Percentiles rank a stretch among this genome's conserved stretches.
These are phyloP conservation scores for Akanthomyces muscarius DNA, from an alignment of 2,329 filamentous ascomycete genomes.

Conservation along the genomic window DNA sequence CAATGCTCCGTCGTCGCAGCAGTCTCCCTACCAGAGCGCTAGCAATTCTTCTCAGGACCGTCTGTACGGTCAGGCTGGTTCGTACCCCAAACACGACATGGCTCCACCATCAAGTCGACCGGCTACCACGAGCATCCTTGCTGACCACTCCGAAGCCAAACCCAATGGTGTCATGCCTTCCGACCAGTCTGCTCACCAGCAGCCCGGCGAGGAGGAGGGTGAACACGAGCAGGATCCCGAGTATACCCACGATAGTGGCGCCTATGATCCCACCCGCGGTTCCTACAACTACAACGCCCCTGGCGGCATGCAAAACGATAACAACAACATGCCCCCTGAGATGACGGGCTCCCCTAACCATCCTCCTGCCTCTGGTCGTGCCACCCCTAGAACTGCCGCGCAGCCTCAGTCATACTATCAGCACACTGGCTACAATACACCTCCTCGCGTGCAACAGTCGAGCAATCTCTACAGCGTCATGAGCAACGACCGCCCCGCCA, in stretches of 20 bases:
- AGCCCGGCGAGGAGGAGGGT: conserved; percentile 61
- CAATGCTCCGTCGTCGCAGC: conserved; percentile 63
- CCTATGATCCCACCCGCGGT: conserved; percentile 67
- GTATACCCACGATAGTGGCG: conserved; percentile 78
- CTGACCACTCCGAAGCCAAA: conserved; percentile 61
- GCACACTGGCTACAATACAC: conserved; percentile 68
- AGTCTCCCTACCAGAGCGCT: conserved; percentile 66
- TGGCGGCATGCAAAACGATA: conserved; percentile 61
- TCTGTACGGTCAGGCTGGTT: conserved; percentile 63
- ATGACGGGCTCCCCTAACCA: conserved; percentile 78
- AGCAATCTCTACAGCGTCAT: conserved; percentile 89
- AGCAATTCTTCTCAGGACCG: conserved; percentile 56
- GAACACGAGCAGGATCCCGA: conserved; percentile 75
- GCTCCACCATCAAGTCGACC: conserved; percentile 68
- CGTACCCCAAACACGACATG: conserved; percentile 84
- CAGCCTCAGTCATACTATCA: conserved; percentile 72
- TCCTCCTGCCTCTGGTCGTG: conserved; percentile 75
- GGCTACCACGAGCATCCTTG: conserved; percentile 52
- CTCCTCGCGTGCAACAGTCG: conserved; percentile 65
- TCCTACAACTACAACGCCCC: conserved; percentile 76
- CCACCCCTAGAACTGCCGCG: conserved; percentile 76
- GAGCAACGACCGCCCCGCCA: conserved; percentile 67
- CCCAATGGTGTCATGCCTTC: conserved; percentile 63
- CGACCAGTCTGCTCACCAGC: conserved; percentile 46
- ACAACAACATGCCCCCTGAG: conserved; percentile 74